Evolutionary conservation across 2,329 filamentous ascomycete species (phyloP), one percentile per base, ranked within the genome.

Genomic region (Rhynchosporium agropyri): DNA sequence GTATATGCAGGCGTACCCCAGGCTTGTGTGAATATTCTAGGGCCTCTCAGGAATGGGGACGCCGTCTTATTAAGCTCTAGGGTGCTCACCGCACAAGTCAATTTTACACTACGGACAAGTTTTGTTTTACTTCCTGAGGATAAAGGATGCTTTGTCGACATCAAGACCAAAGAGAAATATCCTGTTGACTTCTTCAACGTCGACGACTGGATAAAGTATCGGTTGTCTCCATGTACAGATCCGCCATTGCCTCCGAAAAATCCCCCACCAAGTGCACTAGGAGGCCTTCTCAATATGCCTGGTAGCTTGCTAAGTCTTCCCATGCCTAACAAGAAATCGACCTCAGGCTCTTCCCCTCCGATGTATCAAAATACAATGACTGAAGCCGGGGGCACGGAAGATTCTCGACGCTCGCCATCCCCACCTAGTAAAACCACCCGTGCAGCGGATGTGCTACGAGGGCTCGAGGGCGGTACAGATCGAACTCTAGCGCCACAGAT

Each of bases 41-140:
- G 94, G 0, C 93, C 93, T 0, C 76, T 98, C 12, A 87, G 93
- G 42, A 94, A 96, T 70, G 93, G 93, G n/a, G 93, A 98, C 73
- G 90, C 93, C 20, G 92, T 97, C 0, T 82, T 97, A 0, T 81
- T 97, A 63, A 96, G 93, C 71, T 92, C 92, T 65, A 91, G 91
- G 68, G 89, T 97, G 0, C 82, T 98, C 15, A 97, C 92, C 0
- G 92, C 94, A 0, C 91, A 95, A 73, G 93, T 97, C 69, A 96
- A 96, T 76, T 97, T 98, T 72, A 92, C 90, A 0, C 87, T 98
- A 56, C 85, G 94, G 7, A 96, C 92, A 0, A 93, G 88, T 48
- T 97, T 91, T 72, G 86, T 88, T 10, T 86, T 97, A 8, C 81
- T 98, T 0, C 94, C 94, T 0, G 89, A 97, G 62, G 89, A 95